Base-by-base conservation (phyloP, 2,329 filamentous ascomycete genomes). In the Fusarium goolgardi region DNA sequence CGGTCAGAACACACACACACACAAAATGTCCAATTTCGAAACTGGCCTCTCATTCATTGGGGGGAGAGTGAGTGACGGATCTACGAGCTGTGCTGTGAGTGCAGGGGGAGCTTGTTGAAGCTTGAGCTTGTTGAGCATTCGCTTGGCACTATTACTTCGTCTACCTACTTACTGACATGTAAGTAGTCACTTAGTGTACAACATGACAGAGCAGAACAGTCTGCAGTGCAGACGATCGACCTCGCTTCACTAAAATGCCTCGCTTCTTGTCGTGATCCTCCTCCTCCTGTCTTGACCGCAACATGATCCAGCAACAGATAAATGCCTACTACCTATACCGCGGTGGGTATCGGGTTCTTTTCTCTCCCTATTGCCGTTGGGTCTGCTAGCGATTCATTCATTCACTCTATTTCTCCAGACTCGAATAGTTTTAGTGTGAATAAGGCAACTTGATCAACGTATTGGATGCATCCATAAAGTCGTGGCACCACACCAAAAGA, bases 401-500 rank as follows among this genome's bases (percentile, higher is more conserved):
- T 63, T 59, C 27, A 34, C 45, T 39, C 11, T 18, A 40, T 27
- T 65, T 53, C 55, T 62, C 50, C 44, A n/a, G 45, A 31, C 41
- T 31, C 40, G 25, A 61, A 40, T 47, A 41, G 39, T 21, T 35
- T 25, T 47, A 55, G 56, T 39, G 45, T 64, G 25, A 59, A 43
- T 45, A 61, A 12, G 34, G n/a, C 21, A 21, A n/a, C 11, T 44
- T 44, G 53, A 58, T 23, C 39, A 50, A 67, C 15, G 40, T 27
- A 43, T 25, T 43, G 61, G 50, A 55, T 63, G 41, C 46, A 69
- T 59, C 43, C 53, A 63, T 44, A 45, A 49, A 63, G 39, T 39
- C 43, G 25, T 35, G 58, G 59, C 41, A 63, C 56, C 57, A 70
- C 59, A 68, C 40, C 63, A 65, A 54, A 55, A 59, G 63, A 65